Evolutionary conservation across 441 rosid species (phyloP).

Genomic region (Raphanus hybrid): DNA sequence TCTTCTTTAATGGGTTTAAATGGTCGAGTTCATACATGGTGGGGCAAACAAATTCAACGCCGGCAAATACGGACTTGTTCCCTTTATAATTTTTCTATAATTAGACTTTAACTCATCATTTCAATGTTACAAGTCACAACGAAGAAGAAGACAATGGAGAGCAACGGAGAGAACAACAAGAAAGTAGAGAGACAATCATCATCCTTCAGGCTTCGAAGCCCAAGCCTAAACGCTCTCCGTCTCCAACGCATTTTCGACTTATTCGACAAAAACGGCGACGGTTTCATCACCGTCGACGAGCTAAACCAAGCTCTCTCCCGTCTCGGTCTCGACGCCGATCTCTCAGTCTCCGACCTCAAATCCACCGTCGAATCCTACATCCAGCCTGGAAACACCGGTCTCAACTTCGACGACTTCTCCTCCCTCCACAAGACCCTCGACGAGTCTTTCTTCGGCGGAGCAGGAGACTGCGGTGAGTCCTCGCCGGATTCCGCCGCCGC

Average conservation of each 20-base stretch:
- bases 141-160: slow-evolving; percentile 38
- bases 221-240: slow-evolving; percentile 87
- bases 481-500: slow-evolving; percentile 40
- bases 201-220: slow-evolving; percentile 76
- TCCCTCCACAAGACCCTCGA: slow-evolving; percentile 67
- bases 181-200: slow-evolving; percentile 33
- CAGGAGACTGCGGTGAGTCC: slow-evolving; percentile 39
- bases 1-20: background rate
- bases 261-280: slow-evolving; percentile 87
- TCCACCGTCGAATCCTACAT: slow-evolving; percentile 62
- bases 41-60: slow-evolving; percentile 40
- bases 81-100: slow-evolving; percentile 5
- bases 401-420: slow-evolving; percentile 66
- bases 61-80: slow-evolving; percentile 39
- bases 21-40: slow-evolving; percentile 28
- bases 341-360: slow-evolving; percentile 69
- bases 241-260: slow-evolving; percentile 84
- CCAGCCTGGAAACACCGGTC: slow-evolving; percentile 61
- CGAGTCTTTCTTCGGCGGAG: slow-evolving; percentile 51
- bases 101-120: slow-evolving; percentile 4
- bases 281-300: slow-evolving; percentile 63
- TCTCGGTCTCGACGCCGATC: slow-evolving; percentile 74
- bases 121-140: background rate
- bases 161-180: slow-evolving; percentile 10
- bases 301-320: slow-evolving; percentile 64